Base-by-base conservation (phyloP, 1,284 basidiomycete species). In the Athelia sp. region DNA sequence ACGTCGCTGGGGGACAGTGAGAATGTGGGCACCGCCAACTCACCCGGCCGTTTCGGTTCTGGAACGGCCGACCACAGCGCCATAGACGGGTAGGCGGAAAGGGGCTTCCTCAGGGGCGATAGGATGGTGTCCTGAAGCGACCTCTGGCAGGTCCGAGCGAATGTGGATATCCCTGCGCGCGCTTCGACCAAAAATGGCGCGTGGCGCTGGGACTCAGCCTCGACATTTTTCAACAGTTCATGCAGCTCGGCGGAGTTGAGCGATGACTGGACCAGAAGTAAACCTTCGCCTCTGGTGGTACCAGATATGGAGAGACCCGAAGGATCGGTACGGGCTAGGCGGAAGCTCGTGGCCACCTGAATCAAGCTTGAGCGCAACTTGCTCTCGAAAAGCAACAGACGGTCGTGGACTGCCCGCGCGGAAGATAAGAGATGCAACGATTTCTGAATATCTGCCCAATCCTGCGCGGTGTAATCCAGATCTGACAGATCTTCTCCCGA, bases 1-100 rank as follows among this genome's bases (percentile, higher is more conserved):
- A 81, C 84, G 50, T 93, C 89, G 40, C 87, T 97, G 0, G 94
- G 94, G 11, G 90, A 92, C 14, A 95, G 76, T 1, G 93, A 97
- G 68, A 99, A 99, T 3, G 82, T 90, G 2, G 96, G 96, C n/a
- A 98, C 82, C 34, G 81, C 76, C 22, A 93, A 75, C 51, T 92
- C 88, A 63, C 76, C 80, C 34, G 72, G 65, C 45, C 69, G 67
- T 50, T 72, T 76, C 3, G 73, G 66, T 35, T 81, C 77, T 34
- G 68, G 71, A 1, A 70, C 57, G 2, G 73, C 72, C 3, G 76
- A 70, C 93, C 94, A 98, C 13, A 82, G 64, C 0, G 88, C 58
- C 0, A 86, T 74, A 0, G 78, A 67, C 0, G 92, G 72, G 63
- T 98, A 99, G 0, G 74, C 65, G 8, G 78, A 68, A 31, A 99